These are phyloP conservation scores for Noccaea bulbosa DNA, from an alignment of 345 rosid species.

Conservation along the genomic window DNA sequence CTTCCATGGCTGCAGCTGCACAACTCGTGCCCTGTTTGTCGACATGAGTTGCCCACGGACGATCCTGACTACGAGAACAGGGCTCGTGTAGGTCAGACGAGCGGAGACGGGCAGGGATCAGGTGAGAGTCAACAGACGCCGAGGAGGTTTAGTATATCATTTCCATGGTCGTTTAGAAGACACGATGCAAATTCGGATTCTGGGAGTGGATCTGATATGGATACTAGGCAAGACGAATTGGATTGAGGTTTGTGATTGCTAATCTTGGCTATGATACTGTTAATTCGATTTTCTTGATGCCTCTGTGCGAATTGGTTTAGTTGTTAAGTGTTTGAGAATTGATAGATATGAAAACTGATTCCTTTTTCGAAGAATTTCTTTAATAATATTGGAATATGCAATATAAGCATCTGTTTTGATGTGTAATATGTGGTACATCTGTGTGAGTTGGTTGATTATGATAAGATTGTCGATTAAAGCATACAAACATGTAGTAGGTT, in stretches of 20 bases:
- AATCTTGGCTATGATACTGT: background rate
- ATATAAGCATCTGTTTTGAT: background rate
- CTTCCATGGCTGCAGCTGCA: conserved; percentile 71
- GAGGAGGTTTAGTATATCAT: conserved; percentile 59
- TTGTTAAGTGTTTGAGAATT: background rate
- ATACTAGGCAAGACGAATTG: conserved; percentile 60
- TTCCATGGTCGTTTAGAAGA: conserved; percentile 61
- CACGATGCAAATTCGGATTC: conserved; percentile 29
- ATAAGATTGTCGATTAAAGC: conserved; percentile 2
- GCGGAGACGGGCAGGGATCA: conserved; percentile 25
- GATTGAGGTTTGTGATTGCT: conserved; percentile 50
- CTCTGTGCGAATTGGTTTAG: background rate
- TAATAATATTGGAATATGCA: background rate
- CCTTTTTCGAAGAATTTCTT: background rate
- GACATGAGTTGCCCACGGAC: conserved; percentile 69
- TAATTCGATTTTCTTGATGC: background rate
- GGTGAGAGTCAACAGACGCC: conserved; percentile 47
- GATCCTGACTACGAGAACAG: conserved; percentile 65
- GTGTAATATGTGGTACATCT: background rate
- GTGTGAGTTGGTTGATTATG: conserved; percentile 2
- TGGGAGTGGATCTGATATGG: conserved; percentile 49
- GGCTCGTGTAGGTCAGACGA: conserved; percentile 38
- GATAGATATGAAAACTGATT: background rate
- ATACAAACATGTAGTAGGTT: background rate
- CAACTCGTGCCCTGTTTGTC: conserved; percentile 75